Evolutionary conservation across 2,329 filamentous ascomycete species (phyloP), one percentile per base, ranked within the genome.

Genomic region (Stachybotrys elegans): DNA sequence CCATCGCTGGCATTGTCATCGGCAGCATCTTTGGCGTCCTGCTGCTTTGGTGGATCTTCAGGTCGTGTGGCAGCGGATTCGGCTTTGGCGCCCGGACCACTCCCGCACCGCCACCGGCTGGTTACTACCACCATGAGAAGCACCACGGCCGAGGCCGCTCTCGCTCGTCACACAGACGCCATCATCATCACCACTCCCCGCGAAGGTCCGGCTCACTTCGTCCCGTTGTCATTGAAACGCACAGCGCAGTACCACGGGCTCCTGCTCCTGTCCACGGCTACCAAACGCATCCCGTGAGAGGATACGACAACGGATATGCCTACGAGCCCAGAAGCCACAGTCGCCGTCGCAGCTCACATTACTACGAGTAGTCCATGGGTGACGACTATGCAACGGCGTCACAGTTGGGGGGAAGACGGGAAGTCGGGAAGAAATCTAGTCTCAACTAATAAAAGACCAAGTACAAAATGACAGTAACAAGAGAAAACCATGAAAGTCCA

Each of bases 1-100:
- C 35, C 17, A 38, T 38, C 21, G 35, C 35, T 13, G 35, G 35
- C 35, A 38, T 38, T 19, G 35, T 38, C 35, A 38, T 38, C 21
- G 35, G 35, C 17, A 20, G 16, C 35, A 38, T 38, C 35, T 13
- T 21, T n/a, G 35, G 35, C 35, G 17, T 38, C 19, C 35, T 38
- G 35, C 17, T 38, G 16, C 17, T 38, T 9, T 20, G 17, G 21
- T 38, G 35, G 35, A 38, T 38, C 35, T 11, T 38, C 17, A 16
- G 35, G 16, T 38, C 35, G 14, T 38, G 35, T 20, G 21, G 17
- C 35, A 38, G 11, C 19, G 35, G 35, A 16, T 38, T 38, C 35
- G 35, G 35, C 5, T 14, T 36, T 9, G 17, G 32, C 32, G 9
- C 32, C 32, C 32, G 32, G 9, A 11, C 14, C 21, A 17, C 31